Conservation (phyloP, 148 eudicot species). For the Rhododendron ferrugineum region DNA sequence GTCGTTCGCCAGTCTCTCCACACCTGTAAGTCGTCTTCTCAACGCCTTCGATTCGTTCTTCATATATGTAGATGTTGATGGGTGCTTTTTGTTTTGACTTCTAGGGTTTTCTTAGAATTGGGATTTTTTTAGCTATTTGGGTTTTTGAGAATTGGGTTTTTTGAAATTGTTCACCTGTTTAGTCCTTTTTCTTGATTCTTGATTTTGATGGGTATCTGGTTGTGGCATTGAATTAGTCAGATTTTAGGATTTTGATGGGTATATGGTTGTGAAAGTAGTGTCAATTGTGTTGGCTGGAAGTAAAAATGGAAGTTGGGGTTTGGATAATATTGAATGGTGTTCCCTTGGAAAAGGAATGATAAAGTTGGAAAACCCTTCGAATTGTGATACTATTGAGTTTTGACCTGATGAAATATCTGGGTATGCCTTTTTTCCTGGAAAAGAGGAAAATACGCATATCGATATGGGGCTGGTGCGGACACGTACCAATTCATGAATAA, state of each 20-base stretch:
- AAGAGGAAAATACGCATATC: not conserved
- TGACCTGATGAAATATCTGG: not conserved
- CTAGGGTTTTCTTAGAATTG: not conserved
- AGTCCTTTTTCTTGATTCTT: not conserved
- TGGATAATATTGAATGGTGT: not conserved
- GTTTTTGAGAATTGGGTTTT: not conserved
- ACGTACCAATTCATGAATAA: not conserved
- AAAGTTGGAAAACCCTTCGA: not conserved
- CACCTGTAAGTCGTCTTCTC: not conserved
- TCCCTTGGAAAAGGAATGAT: not conserved
- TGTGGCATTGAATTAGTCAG: not conserved
- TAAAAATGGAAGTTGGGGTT: not conserved
- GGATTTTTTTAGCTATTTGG: not conserved
- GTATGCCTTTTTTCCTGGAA: not conserved
- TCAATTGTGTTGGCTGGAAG: not conserved
- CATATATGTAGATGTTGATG: not conserved
- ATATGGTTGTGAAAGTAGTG: not conserved
- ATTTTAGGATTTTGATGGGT: not conserved
- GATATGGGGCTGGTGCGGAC: not conserved
- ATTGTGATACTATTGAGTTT: not conserved
- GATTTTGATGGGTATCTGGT: not conserved
- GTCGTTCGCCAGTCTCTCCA: not conserved
- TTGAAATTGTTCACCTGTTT: not conserved
- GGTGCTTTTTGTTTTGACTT: not conserved
- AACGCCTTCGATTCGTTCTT: not conserved